A percentile compares a stretch with the other conserved stretches of the same genome.
Conservation (phyloP, 345 rosid genomes). For the Lepidium didymum region DNA sequence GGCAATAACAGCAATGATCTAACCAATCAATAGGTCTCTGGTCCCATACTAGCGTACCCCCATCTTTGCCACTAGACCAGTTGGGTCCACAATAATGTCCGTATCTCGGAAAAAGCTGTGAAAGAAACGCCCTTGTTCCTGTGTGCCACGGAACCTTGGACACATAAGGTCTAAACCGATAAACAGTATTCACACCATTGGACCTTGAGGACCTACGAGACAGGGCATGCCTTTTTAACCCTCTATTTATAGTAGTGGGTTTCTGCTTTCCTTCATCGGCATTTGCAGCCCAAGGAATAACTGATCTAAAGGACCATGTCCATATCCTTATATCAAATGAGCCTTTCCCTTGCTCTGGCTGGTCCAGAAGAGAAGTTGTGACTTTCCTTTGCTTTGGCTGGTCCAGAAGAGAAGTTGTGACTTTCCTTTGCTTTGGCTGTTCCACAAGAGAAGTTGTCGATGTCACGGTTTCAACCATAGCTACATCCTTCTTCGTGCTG, state of each 20-base stretch:
- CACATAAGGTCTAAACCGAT: constrained; percentile 86
- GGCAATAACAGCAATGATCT: constrained; percentile 96
- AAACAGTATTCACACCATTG: constrained; percentile 15
- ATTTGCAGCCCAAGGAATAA: constrained; percentile 44
- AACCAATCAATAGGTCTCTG: constrained; percentile 93
- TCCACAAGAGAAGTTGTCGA: constrained; percentile 27
- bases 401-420: constrained; percentile 16
- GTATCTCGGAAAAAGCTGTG: constrained; percentile 85
- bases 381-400: constrained; percentile 32
- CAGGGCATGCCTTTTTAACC: constrained; percentile 45
- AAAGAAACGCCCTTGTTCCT: constrained; percentile 77
- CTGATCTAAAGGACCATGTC: constrained; percentile 58
- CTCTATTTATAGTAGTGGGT: constrained; percentile 60
- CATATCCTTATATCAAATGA: constrained; percentile 39
- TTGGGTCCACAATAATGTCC: constrained; percentile 98
- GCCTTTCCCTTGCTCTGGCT: constrained; percentile 29
- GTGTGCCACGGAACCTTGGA: constrained; percentile 97
- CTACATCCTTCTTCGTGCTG: constrained; percentile 30
- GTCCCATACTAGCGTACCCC: constrained; percentile 83
- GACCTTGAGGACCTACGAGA: constrained; percentile 20
- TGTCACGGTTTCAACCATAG: constrained; percentile 30
- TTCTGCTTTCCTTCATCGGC: constrained; percentile 26
- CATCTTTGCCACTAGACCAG: constrained; percentile 95
- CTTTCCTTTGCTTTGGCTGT: constrained; percentile 32
- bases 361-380: constrained; percentile 24